Percentiles rank a stretch among this genome's conserved stretches.
These are phyloP conservation scores for Piloderma croceum DNA, from an alignment of 768 basidiomycete genomes.

Conservation along the genomic window DNA sequence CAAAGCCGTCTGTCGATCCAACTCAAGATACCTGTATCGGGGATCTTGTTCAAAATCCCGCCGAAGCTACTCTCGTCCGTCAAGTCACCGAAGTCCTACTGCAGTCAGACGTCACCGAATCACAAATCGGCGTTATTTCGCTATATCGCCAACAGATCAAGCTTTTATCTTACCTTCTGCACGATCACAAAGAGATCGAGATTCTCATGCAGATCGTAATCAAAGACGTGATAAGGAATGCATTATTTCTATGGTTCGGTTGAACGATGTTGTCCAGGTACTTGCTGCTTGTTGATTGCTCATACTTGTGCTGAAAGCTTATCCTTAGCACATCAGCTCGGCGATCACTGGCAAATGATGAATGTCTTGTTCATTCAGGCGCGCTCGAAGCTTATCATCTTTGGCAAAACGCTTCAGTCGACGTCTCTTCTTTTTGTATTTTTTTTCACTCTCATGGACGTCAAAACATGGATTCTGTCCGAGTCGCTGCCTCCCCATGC, in stretches of 20 bases:
- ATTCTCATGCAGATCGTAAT: conserved; percentile 85
- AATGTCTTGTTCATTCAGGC: conserved; percentile 97
- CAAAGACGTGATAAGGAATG: conserved; percentile 96
- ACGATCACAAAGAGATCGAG: conserved; percentile 57
- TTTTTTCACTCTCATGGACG: conserved; percentile 76
- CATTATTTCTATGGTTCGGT: conserved; percentile 87
- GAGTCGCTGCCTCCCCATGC: conserved; percentile 49
- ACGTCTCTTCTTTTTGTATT: conserved; percentile 59
- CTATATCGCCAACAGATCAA: conserved; percentile 96
- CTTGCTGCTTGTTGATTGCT: conserved; percentile 20
- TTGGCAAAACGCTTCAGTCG: conserved; percentile 72
- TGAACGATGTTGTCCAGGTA: conserved; percentile 74
- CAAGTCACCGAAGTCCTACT: conserved; percentile 68
- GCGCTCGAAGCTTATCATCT: conserved; percentile 80
- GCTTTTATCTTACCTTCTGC: conserved; percentile 64
- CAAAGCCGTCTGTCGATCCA: conserved; percentile 78
- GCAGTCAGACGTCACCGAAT: conserved; percentile 53
- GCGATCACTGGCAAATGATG: conserved; percentile 94
- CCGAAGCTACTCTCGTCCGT: conserved; percentile 64
- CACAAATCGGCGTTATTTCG: conserved; percentile 84
- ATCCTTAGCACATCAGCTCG: conserved; percentile 63
- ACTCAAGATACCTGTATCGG: conserved; percentile 79
- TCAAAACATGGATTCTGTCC: conserved; percentile 61
- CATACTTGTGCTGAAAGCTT: not conserved
- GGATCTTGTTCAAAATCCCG: conserved; percentile 84